A percentile compares a stretch with the other conserved stretches of the same genome.
phyloP scores from a whole-genome alignment of 1,139 yeast species.

The Saccharomyces pastorianus region DNA sequence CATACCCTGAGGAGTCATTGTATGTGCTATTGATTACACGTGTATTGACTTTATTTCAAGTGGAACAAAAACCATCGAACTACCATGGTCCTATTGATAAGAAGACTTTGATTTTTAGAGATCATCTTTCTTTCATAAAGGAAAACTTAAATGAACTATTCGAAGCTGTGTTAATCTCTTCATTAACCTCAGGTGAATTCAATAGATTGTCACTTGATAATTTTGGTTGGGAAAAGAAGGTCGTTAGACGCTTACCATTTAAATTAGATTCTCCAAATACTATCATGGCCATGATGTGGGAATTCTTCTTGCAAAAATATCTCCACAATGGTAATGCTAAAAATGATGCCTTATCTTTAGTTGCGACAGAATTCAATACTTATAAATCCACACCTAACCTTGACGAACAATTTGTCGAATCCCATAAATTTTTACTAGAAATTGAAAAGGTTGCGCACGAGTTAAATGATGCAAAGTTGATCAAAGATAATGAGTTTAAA shows the following conservation, averaged over 20 bases:
- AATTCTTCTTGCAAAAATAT: slow-evolving; percentile 28
- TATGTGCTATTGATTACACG: slow-evolving; percentile 48
- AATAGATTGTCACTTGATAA: slow-evolving; percentile 34
- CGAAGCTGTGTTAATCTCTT: slow-evolving; percentile 47
- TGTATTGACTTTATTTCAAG: slow-evolving; percentile 47
- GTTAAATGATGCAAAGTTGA: slow-evolving; percentile 14
- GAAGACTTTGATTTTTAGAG: slow-evolving; percentile 55
- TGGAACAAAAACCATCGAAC: slow-evolving; percentile 49
- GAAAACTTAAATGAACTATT: slow-evolving; percentile 46
- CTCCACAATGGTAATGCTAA: slow-evolving; percentile 29
- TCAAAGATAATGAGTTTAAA: slow-evolving; percentile 17
- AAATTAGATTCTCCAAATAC: slow-evolving; percentile 26
- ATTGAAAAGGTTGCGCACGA: slow-evolving; percentile 12
- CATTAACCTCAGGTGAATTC: slow-evolving; percentile 47
- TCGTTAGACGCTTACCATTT: slow-evolving; percentile 59
- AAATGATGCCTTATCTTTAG: slow-evolving; percentile 25
- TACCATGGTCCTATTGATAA: slow-evolving; percentile 67
- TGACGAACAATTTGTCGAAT: slow-evolving; percentile 23
- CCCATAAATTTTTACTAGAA: slow-evolving; percentile 19
- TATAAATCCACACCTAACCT: slow-evolving; percentile 24
- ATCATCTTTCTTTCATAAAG: slow-evolving; percentile 51
- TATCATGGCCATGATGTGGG: slow-evolving; percentile 32
- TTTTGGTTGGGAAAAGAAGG: slow-evolving; percentile 46
- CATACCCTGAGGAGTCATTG: slow-evolving; percentile 31
- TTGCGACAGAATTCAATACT: slow-evolving; percentile 26